Evolutionary conservation across 352 stramenopile genomes (phyloP).

Genomic region (Phytophthora kernoviae): DNA sequence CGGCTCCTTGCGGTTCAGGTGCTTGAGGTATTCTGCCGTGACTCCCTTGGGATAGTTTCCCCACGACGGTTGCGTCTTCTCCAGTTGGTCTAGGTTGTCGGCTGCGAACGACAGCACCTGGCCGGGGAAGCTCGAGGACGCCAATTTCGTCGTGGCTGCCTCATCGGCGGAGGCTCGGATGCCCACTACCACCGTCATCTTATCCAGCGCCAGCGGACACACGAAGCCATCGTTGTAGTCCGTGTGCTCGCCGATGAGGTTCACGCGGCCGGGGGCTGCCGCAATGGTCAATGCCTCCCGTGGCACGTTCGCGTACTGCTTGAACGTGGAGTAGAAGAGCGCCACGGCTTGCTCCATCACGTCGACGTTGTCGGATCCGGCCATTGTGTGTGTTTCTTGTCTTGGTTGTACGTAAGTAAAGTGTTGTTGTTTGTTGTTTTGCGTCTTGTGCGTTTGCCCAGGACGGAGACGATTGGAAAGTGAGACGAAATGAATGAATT

Average conservation of each 20-base stretch:
- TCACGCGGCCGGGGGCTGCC: slow-evolving; percentile 92
- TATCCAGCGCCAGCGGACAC: slow-evolving; percentile 92
- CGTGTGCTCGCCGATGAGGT: slow-evolving; percentile 96
- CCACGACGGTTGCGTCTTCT: slow-evolving; percentile 73
- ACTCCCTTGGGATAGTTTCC: slow-evolving; percentile 95
- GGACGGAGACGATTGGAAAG: slow-evolving; percentile 16
- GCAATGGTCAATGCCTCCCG: slow-evolving; percentile 58
- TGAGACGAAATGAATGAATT: background rate
- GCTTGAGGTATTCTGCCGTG: slow-evolving; percentile 89
- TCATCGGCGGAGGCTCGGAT: slow-evolving; percentile 32
- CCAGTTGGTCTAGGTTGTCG: slow-evolving; percentile 51
- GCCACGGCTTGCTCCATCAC: slow-evolving; percentile 58
- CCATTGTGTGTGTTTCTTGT: slow-evolving; percentile 11
- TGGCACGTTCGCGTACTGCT: slow-evolving; percentile 37
- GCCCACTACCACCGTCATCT: slow-evolving; percentile 89
- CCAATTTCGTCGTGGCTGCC: slow-evolving; percentile 37
- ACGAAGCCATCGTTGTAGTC: slow-evolving; percentile 98
- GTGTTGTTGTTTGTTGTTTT: slow-evolving; percentile 1
- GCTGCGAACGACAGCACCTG: slow-evolving; percentile 56
- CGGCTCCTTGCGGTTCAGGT: slow-evolving; percentile 39
- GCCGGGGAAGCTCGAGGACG: slow-evolving; percentile 65
- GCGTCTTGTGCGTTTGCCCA: slow-evolving; percentile 6
- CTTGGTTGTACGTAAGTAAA: too few relatives aligned
- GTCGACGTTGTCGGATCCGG: slow-evolving; percentile 19
- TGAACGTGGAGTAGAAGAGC: slow-evolving; percentile 69